phyloP scores from a whole-genome alignment of 2,329 filamentous ascomycete genomes.

The Cercospora zeina region DNA sequence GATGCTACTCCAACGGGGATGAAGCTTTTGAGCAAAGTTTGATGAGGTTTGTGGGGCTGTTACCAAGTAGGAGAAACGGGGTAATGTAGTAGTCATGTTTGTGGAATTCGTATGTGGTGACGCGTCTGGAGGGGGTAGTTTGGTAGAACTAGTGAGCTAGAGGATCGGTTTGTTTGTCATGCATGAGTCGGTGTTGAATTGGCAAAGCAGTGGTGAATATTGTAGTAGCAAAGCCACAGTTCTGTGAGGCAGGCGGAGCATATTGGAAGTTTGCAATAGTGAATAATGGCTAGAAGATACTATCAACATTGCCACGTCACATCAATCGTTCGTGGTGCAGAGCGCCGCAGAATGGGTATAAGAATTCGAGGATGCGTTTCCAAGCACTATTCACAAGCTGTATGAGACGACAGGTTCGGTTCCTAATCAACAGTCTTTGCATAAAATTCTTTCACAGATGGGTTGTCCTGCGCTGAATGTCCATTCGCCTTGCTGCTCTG shows the following conservation, averaged over 20 bases:
- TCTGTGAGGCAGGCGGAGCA: too few relatives aligned
- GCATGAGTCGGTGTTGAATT: too few relatives aligned
- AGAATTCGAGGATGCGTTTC: neutral
- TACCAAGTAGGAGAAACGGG: neutral
- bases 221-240: too few relatives aligned
- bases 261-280: neutral
- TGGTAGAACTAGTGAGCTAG: too few relatives aligned
- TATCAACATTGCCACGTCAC: neutral
- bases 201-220: too few relatives aligned
- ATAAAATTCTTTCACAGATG: neutral
- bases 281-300: neutral
- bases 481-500: slow-evolving; percentile 6
- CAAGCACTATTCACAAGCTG: neutral
- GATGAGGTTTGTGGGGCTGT: neutral
- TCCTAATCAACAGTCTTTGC: neutral
- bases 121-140: too few relatives aligned
- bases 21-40: neutral
- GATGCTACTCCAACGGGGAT: neutral
- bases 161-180: too few relatives aligned
- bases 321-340: neutral
- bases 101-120: neutral
- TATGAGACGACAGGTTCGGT: neutral
- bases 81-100: neutral
- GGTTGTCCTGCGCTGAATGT: neutral
- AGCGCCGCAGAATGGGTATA: neutral